phyloP scores from a whole-genome alignment of 1,284 basidiomycete genomes.

The Cryptococcus sp. region DNA sequence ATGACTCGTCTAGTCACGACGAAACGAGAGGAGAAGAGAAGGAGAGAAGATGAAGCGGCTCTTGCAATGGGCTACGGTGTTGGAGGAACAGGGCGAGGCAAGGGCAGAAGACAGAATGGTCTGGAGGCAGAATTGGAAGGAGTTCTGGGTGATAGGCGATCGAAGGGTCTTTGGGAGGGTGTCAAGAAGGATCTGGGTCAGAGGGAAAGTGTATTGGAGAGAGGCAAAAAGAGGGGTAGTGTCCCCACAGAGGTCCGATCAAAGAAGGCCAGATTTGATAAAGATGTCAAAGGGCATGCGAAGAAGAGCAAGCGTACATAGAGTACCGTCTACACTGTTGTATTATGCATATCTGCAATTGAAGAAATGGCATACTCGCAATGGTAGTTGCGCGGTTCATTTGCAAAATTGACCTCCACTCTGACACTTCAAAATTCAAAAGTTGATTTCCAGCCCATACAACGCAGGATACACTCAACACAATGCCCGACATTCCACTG shows the following conservation, averaged over 20 bases:
- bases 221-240: constrained; percentile 41
- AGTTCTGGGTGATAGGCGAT: constrained; percentile 60
- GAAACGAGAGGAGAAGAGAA: constrained; percentile 76
- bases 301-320: neutral
- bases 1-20: constrained; percentile 88
- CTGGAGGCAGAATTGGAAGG: constrained; percentile 81
- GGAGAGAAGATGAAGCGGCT: constrained; percentile 84
- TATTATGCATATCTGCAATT: neutral
- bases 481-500: constrained; percentile 47
- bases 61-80: constrained; percentile 70
- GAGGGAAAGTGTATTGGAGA: constrained; percentile 35
- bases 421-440: neutral
- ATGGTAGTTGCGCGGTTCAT: no score
- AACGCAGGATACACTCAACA: neutral
- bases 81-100: constrained; percentile 47
- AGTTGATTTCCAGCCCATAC: neutral
- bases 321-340: neutral
- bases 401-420: neutral
- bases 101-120: constrained; percentile 63
- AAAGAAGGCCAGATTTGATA: constrained; percentile 73
- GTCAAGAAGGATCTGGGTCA: constrained; percentile 59
- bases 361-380: no score
- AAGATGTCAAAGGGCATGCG: constrained; percentile 55
- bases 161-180: constrained; percentile 47
- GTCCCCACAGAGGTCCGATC: constrained; percentile 49